phyloP scores from a whole-genome alignment of 768 basidiomycete species.

The Hericium rajendrae region DNA sequence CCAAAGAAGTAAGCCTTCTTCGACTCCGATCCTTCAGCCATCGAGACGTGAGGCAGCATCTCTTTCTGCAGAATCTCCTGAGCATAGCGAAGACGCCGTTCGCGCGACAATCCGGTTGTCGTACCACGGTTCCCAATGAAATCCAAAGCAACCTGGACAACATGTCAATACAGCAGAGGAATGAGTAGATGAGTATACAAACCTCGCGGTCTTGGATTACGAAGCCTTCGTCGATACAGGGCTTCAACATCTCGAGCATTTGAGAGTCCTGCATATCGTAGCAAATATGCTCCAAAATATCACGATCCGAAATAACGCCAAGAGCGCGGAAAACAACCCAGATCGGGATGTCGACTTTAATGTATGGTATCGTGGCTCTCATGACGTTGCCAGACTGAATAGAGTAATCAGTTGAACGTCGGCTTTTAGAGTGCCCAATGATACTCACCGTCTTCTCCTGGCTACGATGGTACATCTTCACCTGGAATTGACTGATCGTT shows the following conservation, averaged over 20 bases:
- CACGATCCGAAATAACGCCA: constrained; percentile 94
- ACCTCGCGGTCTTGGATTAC: constrained; percentile 97
- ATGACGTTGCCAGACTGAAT: constrained; percentile 80
- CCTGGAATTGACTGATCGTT: constrained; percentile 94
- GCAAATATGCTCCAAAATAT: constrained; percentile 96
- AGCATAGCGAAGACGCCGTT: constrained; percentile 90
- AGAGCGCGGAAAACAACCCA: constrained; percentile 98
- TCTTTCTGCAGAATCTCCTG: constrained; percentile 98
- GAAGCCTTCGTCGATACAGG: constrained; percentile 97
- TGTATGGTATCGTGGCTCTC: constrained; percentile 96
- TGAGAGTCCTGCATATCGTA: constrained; percentile 95
- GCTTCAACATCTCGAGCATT: constrained; percentile 96
- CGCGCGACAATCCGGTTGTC: constrained; percentile 82
- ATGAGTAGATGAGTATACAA: constrained; percentile 9
- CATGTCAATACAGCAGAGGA: constrained; percentile 8
- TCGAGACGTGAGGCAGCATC: constrained; percentile 95
- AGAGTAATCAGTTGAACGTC: constrained; percentile 2
- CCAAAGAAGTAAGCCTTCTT: constrained; percentile 99
- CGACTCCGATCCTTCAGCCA: constrained; percentile 90
- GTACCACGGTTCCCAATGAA: constrained; percentile 98
- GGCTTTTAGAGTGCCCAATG: constrained; percentile 2
- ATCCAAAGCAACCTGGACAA: constrained; percentile 62
- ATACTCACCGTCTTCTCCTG: constrained; percentile 77
- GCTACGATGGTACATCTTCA: constrained; percentile 90
- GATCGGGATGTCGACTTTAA: constrained; percentile 96